phyloP scores from a whole-genome alignment of 495 filamentous ascomycete species.

The Trichoderma asperelloides region DNA sequence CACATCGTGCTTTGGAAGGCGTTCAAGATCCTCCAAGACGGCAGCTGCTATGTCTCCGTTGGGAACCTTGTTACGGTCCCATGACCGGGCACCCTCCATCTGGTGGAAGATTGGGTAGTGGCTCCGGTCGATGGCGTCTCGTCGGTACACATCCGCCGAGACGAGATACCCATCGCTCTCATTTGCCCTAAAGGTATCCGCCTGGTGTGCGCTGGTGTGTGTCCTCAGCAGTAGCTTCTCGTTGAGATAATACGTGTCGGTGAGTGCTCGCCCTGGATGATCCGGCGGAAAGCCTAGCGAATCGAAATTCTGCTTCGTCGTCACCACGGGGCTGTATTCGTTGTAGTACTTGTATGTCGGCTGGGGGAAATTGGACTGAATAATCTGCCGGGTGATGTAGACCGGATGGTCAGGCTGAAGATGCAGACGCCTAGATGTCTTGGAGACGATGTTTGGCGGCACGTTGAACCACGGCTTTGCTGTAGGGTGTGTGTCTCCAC shows the following conservation, averaged over 20 bases:
- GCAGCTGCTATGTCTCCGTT: conserved; percentile 51
- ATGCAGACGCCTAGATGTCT: conserved; percentile 68
- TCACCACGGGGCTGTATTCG: conserved; percentile 73
- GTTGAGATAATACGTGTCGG: conserved; percentile 96
- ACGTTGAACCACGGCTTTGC: conserved; percentile 79
- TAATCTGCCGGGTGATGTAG: conserved; percentile 79
- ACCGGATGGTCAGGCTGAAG: conserved; percentile 83
- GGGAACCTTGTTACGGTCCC: conserved; percentile 60
- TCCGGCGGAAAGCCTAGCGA: conserved; percentile 84
- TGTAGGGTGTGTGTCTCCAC: conserved; percentile 51
- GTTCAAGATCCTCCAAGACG: conserved; percentile 55
- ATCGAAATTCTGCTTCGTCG: conserved; percentile 85
- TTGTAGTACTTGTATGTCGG: conserved; percentile 70
- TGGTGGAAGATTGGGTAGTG: conserved; percentile 98
- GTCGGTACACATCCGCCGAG: conserved; percentile 90
- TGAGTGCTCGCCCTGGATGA: conserved; percentile 78
- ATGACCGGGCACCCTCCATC: conserved; percentile 91
- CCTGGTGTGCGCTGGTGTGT: conserved; percentile 89
- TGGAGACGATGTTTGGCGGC: conserved; percentile 61
- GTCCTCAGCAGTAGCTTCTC: conserved; percentile 75
- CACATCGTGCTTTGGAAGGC: conserved; percentile 62
- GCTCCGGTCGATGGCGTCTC: conserved; percentile 87
- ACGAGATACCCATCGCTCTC: conserved; percentile 75
- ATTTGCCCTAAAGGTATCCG: conserved; percentile 70
- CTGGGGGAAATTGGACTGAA: conserved; percentile 77